Percentiles rank a stretch among this genome's conserved stretches.
Evolutionary conservation across 2,329 filamentous ascomycete genomes (phyloP).

Genomic region (Penicillium sp.): DNA sequence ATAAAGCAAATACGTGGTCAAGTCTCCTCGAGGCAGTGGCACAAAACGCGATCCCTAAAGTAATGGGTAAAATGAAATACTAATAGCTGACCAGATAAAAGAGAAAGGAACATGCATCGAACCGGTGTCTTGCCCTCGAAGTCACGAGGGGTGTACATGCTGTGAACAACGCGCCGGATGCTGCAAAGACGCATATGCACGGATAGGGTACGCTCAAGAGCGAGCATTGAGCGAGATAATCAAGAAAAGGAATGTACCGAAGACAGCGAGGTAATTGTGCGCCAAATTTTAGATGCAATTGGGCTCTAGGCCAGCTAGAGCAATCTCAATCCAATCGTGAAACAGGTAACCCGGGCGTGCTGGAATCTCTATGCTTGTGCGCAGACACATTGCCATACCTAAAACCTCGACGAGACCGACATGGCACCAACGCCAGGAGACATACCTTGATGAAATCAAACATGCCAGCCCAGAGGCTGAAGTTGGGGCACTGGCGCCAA

Average conservation of each 20-base stretch:
- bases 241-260: neutral
- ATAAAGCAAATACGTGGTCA: slow-evolving; percentile 12
- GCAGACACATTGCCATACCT: slow-evolving; percentile 31
- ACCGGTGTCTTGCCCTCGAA: slow-evolving; percentile 12
- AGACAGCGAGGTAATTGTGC: slow-evolving; percentile 11
- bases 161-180: slow-evolving; percentile 16
- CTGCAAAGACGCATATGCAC: neutral
- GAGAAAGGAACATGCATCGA: slow-evolving; percentile 4
- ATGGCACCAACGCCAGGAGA: slow-evolving; percentile 49
- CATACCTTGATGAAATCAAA: slow-evolving; percentile 82
- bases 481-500: slow-evolving; percentile 95
- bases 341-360: slow-evolving; percentile 36
- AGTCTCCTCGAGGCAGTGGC: slow-evolving; percentile 8
- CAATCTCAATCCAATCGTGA: slow-evolving; percentile 45
- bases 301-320: slow-evolving; percentile 34
- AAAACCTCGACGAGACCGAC: slow-evolving; percentile 38
- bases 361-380: slow-evolving; percentile 31
- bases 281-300: slow-evolving; percentile 19
- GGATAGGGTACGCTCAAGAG: neutral
- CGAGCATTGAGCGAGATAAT: slow-evolving; percentile 6
- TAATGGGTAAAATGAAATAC: slow-evolving; percentile 12
- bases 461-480: slow-evolving; percentile 87
- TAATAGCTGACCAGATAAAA: slow-evolving; percentile 16
- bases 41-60: slow-evolving; percentile 4
- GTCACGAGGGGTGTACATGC: slow-evolving; percentile 19